Base-by-base conservation (phyloP, 257 asterid genomes). In the Buddleja alternifolia region DNA sequence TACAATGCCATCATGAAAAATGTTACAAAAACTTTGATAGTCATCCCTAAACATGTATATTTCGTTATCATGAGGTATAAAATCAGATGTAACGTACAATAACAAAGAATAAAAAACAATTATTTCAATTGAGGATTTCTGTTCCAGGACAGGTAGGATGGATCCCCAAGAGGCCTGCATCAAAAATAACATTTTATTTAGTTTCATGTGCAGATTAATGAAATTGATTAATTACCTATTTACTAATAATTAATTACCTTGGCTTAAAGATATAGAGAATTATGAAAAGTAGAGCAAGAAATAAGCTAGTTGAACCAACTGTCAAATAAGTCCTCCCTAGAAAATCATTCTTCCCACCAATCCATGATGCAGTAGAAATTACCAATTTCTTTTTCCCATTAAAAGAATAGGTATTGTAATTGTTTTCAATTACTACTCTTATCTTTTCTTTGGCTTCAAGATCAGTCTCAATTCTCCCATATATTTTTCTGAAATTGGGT, bases 291-390 rank as follows among this genome's bases (percentile, higher is more conserved):
- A 83, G 55, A 23, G 85, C 93, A 46, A 86, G 72, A 21, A 77
- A 46, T 39, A 93, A 70, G 88, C 96, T 84, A 69, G 86, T 62
- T 54, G 86, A 87, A 57, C 98, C 98, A 37, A 93, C 87, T 0
- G 77, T 62, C 64, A 93, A 44, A 59, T 86, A 93, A 58, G 81
- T 91, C 55, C 70, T 67, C 19, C 98, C 98, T 0, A 93, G 75
- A 55, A 90, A 88, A 52, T 80, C 86, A 20, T 93, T 93, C 79
- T 84, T 90, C 45, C 98, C 98, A 8, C 98, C 98, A 17, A 93
- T 85, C 98, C 98, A 93, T 4, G 93, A 76, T n/a, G 96, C 79
- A 6, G 98, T 93, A 3, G 98, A 93, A 4, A 93, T 76, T 8
- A 93, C 98, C 52, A 93, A 65, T 48, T 75, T 85, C 83, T 93